Conservation (phyloP, 108 stramenopile species). For the Skeletonema menzelii region DNA sequence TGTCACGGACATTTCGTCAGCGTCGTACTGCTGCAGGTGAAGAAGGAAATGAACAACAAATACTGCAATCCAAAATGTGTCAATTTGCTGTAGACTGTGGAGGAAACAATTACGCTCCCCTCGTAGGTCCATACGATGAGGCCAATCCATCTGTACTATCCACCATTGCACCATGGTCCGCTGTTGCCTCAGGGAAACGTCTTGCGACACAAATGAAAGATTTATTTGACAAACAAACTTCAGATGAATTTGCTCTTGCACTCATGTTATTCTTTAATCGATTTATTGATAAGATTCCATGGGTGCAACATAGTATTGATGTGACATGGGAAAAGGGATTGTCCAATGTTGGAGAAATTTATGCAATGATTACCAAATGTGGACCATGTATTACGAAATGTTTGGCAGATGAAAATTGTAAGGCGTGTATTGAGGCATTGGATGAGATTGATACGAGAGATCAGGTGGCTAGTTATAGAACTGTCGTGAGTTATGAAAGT, state of each 20-base stretch:
- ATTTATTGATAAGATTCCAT: conserved; percentile 58
- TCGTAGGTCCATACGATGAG: conserved; percentile 63
- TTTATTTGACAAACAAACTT: conserved; percentile 57
- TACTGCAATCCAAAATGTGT: conserved; percentile 21
- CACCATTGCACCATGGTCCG: conserved; percentile 66
- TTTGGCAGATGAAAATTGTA: conserved; percentile 71
- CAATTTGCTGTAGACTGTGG: conserved; percentile 73
- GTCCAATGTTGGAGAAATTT: conserved; percentile 77
- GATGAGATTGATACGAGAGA: conserved; percentile 75
- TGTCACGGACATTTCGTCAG: conserved; percentile 41
- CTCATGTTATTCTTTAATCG: conserved; percentile 76
- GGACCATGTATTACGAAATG: conserved; percentile 69
- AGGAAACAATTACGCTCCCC: conserved; percentile 36
- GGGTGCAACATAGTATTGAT: conserved; percentile 70
- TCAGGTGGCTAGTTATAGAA: conserved; percentile 90
- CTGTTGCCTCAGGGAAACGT: conserved; percentile 60
- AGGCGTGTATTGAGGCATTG: conserved; percentile 68
- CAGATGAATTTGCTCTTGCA: conserved; percentile 77
- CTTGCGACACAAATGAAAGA: conserved; percentile 59
- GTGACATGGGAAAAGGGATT: conserved; percentile 91
- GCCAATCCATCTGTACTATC: conserved; percentile 49
- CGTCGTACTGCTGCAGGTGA: conserved; percentile 9
- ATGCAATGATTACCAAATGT: conserved; percentile 75
- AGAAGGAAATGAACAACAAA: neutral
- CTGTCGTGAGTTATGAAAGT: conserved; percentile 93